These are phyloP conservation scores for Fusarium virguliforme DNA, from an alignment of 2,329 filamentous ascomycete species.

Conservation along the genomic window DNA sequence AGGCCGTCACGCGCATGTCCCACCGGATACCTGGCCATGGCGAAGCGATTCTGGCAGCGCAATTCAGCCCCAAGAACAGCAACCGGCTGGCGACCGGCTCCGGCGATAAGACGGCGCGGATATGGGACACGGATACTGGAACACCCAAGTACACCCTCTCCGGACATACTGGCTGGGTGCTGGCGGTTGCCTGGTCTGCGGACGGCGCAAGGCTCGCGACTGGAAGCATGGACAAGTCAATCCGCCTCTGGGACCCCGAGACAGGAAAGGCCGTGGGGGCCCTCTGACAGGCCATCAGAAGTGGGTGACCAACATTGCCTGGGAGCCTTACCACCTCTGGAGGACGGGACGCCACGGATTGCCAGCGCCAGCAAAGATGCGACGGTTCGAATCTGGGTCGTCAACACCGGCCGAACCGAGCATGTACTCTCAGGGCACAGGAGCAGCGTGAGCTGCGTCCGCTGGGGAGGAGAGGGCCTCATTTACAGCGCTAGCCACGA, in stretches of 20 bases:
- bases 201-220: slow-evolving; percentile 87
- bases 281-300: slow-evolving; percentile 87
- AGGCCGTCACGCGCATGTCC: slow-evolving; percentile 90
- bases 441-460: slow-evolving; percentile 88
- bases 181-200: slow-evolving; percentile 89
- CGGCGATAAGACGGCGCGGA: slow-evolving; percentile 90
- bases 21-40: slow-evolving; percentile 92
- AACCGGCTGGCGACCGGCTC: slow-evolving; percentile 88
- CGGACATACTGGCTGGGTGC: slow-evolving; percentile 89
- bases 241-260: slow-evolving; percentile 90
- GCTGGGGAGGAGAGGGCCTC: slow-evolving; percentile 91
- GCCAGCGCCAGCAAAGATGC: slow-evolving; percentile 92
- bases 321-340: slow-evolving; percentile 95
- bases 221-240: slow-evolving; percentile 92
- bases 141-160: slow-evolving; percentile 89
- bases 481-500: slow-evolving; percentile 92
- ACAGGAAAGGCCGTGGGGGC: slow-evolving; percentile 82
- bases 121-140: slow-evolving; percentile 96
- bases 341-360: slow-evolving; percentile 81
- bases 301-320: slow-evolving; percentile 89
- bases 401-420: slow-evolving; percentile 83
- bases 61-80: slow-evolving; percentile 87
- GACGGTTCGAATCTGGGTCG: slow-evolving; percentile 90
- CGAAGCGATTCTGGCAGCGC: slow-evolving; percentile 87
- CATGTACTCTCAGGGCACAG: slow-evolving; percentile 91